phyloP scores from a whole-genome alignment of 225 moss, liverwort and hornwort genomes.

The Pseudisothecium myosuroides region DNA sequence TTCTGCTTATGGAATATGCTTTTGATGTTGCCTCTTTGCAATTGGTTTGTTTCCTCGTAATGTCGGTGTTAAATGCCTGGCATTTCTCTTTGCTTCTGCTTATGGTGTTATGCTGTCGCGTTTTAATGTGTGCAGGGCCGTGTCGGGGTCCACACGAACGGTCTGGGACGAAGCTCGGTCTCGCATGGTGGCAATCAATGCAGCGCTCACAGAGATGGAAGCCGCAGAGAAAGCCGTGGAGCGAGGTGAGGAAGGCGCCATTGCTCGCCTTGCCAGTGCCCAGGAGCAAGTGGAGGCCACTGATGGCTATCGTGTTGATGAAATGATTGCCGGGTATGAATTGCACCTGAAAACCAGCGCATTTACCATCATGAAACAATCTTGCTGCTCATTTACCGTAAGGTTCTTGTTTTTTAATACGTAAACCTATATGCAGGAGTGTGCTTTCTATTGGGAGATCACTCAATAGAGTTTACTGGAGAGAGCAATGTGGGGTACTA shows the following conservation, averaged over 20 bases:
- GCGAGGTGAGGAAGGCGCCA: conserved; percentile 47
- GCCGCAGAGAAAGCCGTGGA: conserved; percentile 70
- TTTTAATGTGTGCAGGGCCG: conserved; percentile 47
- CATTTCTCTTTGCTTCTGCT: not conserved
- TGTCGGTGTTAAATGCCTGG: not conserved
- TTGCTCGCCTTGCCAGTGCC: conserved; percentile 62
- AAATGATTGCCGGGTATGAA: conserved; percentile 78
- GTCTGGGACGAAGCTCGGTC: conserved; percentile 96
- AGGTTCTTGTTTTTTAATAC: not conserved
- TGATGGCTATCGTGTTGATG: conserved; percentile 93
- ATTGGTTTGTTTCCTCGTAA: not conserved
- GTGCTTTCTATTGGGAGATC: not conserved
- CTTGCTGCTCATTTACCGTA: not conserved
- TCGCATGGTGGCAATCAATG: conserved; percentile 81
- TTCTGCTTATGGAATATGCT: not conserved
- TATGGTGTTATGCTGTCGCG: not conserved
- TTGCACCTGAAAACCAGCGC: not conserved
- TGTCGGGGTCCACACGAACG: conserved; percentile 80
- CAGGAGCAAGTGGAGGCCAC: conserved; percentile 91
- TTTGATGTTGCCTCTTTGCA: not conserved
- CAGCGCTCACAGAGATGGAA: conserved; percentile 62
- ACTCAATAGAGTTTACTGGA: not conserved
- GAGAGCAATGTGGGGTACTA: not conserved
- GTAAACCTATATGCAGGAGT: too few species aligned
- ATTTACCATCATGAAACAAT: not conserved